Evolutionary conservation across 2,329 filamentous ascomycete species (phyloP).

Genomic region (Aspergillus sp.): DNA sequence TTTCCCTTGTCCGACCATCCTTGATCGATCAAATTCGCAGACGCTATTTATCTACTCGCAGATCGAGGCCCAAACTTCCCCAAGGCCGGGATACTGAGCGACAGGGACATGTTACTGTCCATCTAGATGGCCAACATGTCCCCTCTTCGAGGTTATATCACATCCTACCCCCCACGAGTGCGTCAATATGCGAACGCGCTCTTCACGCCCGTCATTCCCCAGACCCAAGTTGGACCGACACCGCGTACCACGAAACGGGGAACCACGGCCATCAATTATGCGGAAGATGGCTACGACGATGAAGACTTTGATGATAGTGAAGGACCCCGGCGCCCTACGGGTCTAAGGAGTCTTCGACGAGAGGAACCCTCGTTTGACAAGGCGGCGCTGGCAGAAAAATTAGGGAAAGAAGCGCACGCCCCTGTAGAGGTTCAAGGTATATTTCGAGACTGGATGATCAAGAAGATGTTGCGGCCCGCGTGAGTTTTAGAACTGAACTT

Average conservation of each 20-base stretch:
- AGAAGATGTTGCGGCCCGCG: constrained; percentile 53
- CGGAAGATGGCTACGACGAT: constrained; percentile 90
- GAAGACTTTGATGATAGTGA: constrained; percentile 64
- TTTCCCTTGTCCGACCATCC: constrained; percentile 11
- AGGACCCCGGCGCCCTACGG: constrained; percentile 70
- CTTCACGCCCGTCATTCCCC: constrained; percentile 77
- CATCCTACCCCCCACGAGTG: constrained; percentile 86
- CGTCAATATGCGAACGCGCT: constrained; percentile 90
- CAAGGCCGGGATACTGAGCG: constrained; percentile 16
- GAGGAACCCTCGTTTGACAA: constrained; percentile 68
- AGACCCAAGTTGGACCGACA: constrained; percentile 63
- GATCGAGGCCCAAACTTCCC: constrained; percentile 21
- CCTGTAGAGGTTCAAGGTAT: constrained; percentile 87
- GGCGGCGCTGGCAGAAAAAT: constrained; percentile 68
- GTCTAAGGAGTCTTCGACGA: constrained; percentile 76
- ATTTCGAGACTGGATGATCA: constrained; percentile 94
- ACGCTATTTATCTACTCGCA: constrained; percentile 19
- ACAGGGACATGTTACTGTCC: constrained; percentile 39
- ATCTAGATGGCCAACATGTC: constrained; percentile 45
- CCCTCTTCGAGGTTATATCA: constrained; percentile 82
- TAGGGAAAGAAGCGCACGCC: constrained; percentile 75
- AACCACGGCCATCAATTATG: constrained; percentile 95
- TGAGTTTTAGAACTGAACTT: constrained; percentile 28
- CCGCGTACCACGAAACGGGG: constrained; percentile 94
- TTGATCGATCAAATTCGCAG: constrained; percentile 9